Percentiles rank a stretch among this genome's conserved stretches.
phyloP scores from a whole-genome alignment of 768 basidiomycete species.

The Mycena capillaripes region DNA sequence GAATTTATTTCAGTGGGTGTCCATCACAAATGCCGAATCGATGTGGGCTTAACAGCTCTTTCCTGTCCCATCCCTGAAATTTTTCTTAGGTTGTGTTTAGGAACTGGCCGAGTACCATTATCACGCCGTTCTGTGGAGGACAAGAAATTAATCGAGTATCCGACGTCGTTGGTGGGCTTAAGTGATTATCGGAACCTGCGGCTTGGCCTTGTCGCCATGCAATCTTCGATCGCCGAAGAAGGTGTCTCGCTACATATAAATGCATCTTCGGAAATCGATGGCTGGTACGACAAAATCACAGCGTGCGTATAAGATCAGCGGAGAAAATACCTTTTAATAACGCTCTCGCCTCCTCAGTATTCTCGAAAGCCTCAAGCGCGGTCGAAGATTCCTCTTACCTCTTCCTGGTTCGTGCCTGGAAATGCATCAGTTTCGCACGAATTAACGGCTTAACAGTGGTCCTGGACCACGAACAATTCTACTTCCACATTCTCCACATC shows the following conservation, averaged over 20 bases:
- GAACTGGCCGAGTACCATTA: slow-evolving; percentile 53
- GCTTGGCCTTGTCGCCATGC: slow-evolving; percentile 48
- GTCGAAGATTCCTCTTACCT: slow-evolving; percentile 26
- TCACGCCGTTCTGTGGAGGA: slow-evolving; percentile 46
- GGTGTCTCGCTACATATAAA: slow-evolving; percentile 45
- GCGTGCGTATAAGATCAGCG: slow-evolving; percentile 8
- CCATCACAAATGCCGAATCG: slow-evolving; percentile 49
- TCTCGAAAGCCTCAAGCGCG: slow-evolving; percentile 23
- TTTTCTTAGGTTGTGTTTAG: slow-evolving; percentile 49
- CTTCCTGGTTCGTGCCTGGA: slow-evolving; percentile 18
- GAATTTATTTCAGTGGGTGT: slow-evolving; percentile 47
- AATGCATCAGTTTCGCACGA: not conserved
- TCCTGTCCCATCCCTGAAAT: slow-evolving; percentile 4
- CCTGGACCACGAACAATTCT: slow-evolving; percentile 53
- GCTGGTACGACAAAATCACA: slow-evolving; percentile 50
- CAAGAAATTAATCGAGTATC: slow-evolving; percentile 44
- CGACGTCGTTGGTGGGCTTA: slow-evolving; percentile 42
- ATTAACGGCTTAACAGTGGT: slow-evolving; percentile 44
- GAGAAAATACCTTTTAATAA: not conserved
- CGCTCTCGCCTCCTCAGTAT: not conserved
- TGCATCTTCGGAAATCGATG: slow-evolving; percentile 42
- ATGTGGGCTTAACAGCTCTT: slow-evolving; percentile 43
- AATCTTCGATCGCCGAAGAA: slow-evolving; percentile 45
- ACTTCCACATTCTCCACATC: slow-evolving; percentile 50
- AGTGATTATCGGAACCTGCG: slow-evolving; percentile 48